phyloP scores from a whole-genome alignment of 169 alveolate species.

The Cryptosporidium ubiquitum region DNA sequence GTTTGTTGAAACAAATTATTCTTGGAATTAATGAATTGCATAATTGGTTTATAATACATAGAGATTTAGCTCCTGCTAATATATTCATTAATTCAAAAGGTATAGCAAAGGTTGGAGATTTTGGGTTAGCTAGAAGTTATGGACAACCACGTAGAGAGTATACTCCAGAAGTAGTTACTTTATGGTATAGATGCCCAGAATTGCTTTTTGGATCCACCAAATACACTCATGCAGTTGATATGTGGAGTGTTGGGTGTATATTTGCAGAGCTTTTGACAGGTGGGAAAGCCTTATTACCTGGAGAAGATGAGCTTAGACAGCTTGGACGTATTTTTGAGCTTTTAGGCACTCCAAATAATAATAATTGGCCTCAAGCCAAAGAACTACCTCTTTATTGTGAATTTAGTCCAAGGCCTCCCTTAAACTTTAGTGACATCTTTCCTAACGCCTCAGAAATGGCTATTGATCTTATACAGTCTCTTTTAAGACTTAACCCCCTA shows the following conservation, averaged over 20 bases:
- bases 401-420: conserved; percentile 56
- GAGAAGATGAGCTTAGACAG: conserved; percentile 87
- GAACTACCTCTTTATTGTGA: conserved; percentile 56
- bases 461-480: conserved; percentile 75
- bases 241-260: conserved; percentile 94
- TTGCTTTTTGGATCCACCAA: conserved; percentile 90
- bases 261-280: conserved; percentile 90
- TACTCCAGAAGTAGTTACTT: conserved; percentile 89
- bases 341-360: conserved; percentile 86
- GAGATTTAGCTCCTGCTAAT: conserved; percentile 89
- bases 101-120: conserved; percentile 88
- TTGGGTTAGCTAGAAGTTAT: conserved; percentile 90
- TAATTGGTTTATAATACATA: conserved; percentile 82
- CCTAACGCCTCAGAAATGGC: conserved; percentile 71
- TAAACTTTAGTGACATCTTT: conserved; percentile 31
- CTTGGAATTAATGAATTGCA: conserved; percentile 83
- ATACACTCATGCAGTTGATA: conserved; percentile 91
- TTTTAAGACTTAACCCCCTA: conserved; percentile 82
- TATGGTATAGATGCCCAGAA: conserved; percentile 97
- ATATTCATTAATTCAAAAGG: conserved; percentile 87
- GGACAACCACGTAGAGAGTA: conserved; percentile 87
- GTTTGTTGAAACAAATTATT: conserved; percentile 85
- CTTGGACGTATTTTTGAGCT: conserved; percentile 85
- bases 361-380: conserved; percentile 67
- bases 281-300: conserved; percentile 90